Evolutionary conservation across 106 monocot genomes (phyloP).

Genomic region (Xerophyta viscosa): DNA sequence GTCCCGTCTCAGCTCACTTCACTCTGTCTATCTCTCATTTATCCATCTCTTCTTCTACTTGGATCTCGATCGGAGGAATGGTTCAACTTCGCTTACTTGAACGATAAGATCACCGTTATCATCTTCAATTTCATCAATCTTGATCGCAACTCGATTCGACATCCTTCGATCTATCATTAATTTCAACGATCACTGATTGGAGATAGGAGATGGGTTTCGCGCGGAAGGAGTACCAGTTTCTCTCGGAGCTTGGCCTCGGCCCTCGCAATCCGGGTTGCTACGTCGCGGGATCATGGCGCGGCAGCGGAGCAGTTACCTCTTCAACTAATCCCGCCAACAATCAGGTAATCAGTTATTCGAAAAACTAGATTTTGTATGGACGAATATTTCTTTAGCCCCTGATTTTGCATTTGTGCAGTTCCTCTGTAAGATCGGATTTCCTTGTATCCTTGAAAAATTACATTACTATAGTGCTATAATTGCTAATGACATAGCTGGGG

Average conservation of each 20-base stretch:
- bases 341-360: constrained; percentile 24
- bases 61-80: too few species aligned
- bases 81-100: too few species aligned
- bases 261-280: constrained; percentile 77
- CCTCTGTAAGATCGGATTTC: too few species aligned
- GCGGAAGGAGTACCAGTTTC: constrained; percentile 68
- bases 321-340: constrained; percentile 73
- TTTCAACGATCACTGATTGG: too few species aligned
- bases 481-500: too few species aligned
- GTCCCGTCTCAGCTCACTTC: constrained; percentile 7
- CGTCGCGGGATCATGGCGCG: constrained; percentile 60
- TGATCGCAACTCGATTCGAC: background rate
- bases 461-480: too few species aligned
- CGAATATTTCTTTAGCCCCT: background rate
- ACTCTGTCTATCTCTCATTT: background rate
- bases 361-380: background rate
- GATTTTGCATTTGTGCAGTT: background rate
- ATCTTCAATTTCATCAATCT: background rate
- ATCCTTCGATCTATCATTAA: too few species aligned
- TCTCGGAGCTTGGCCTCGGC: constrained; percentile 71
- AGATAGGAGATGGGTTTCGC: constrained; percentile 47
- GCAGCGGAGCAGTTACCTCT: constrained; percentile 48
- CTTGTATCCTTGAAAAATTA: too few species aligned
- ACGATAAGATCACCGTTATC: too few species aligned
- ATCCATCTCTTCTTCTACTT: background rate